These are phyloP conservation scores for Lachancea meyersii DNA, from an alignment of 805 yeast genomes.

Conservation along the genomic window DNA sequence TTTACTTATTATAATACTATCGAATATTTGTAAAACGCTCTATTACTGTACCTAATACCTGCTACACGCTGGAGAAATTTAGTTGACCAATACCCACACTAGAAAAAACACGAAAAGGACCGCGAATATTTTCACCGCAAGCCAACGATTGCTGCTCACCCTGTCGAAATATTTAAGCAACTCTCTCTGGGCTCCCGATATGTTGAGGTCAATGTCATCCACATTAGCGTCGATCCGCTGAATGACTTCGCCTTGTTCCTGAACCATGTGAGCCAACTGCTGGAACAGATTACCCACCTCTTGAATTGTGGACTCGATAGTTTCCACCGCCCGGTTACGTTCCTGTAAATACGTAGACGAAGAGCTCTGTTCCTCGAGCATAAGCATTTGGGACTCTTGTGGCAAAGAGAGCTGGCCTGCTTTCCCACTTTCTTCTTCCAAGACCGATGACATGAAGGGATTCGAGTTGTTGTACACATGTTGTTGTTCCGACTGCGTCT, in stretches of 20 bases:
- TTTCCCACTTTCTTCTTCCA: slow-evolving; percentile 15
- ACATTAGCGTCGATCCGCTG: slow-evolving; percentile 94
- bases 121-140: slow-evolving; percentile 84
- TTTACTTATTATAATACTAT: not conserved
- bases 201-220: slow-evolving; percentile 85
- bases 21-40: not conserved
- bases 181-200: slow-evolving; percentile 91
- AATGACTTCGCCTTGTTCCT: slow-evolving; percentile 93
- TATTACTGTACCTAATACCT: slow-evolving; percentile 2
- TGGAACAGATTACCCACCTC: slow-evolving; percentile 93
- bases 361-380: slow-evolving; percentile 77
- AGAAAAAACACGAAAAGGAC: slow-evolving; percentile 70
- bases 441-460: slow-evolving; percentile 37
- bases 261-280: slow-evolving; percentile 95
- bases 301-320: slow-evolving; percentile 93
- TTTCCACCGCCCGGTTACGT: slow-evolving; percentile 85
- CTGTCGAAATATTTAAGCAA: slow-evolving; percentile 81
- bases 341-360: slow-evolving; percentile 66
- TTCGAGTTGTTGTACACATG: slow-evolving; percentile 32
- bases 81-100: slow-evolving; percentile 74
- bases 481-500: slow-evolving; percentile 9
- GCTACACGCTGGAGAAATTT: slow-evolving; percentile 4
- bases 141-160: slow-evolving; percentile 87
- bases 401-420: slow-evolving; percentile 54
- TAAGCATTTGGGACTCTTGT: slow-evolving; percentile 73